These are phyloP conservation scores for Eremothecium coryli DNA, from an alignment of 1,139 yeast species.

Conservation along the genomic window DNA sequence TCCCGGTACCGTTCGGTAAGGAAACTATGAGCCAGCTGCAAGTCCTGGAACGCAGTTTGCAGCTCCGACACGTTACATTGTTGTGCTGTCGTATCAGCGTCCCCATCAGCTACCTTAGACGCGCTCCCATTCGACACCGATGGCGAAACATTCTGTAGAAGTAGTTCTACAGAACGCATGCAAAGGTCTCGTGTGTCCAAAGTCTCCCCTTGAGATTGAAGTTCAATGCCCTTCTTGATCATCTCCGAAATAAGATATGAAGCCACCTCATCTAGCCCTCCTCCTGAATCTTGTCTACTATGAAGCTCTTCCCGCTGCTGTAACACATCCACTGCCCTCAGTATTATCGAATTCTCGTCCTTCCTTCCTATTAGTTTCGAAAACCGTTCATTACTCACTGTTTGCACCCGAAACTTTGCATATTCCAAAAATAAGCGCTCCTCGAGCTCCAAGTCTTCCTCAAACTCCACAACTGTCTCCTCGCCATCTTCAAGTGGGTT, in stretches of 20 bases:
- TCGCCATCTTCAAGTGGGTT: conserved; percentile 2
- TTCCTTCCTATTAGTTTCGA: neutral
- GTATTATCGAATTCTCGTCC: neutral
- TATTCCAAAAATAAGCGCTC: conserved; percentile 25
- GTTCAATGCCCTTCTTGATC: conserved; percentile 23
- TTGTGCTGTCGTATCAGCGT: neutral
- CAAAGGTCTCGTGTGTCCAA: conserved; percentile 5
- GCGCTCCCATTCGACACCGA: neutral
- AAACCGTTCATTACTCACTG: conserved; percentile 1
- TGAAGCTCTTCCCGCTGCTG: conserved; percentile 1
- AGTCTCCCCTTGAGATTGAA: conserved; percentile 4
- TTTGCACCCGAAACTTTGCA: conserved; percentile 21
- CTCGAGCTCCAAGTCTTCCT: conserved; percentile 20
- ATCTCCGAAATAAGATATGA: conserved; percentile 26
- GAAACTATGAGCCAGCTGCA: conserved; percentile 30
- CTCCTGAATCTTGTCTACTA: conserved; percentile 3
- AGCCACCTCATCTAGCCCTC: conserved; percentile 22
- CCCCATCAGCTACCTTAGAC: neutral
- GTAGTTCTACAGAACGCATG: conserved; percentile 4
- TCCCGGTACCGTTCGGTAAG: conserved; percentile 28
- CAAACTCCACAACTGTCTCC: neutral
- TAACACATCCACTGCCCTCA: conserved; percentile 1
- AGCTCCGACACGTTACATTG: conserved; percentile 12
- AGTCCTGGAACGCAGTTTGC: conserved; percentile 27
- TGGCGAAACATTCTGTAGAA: neutral